These are phyloP conservation scores for Sideroxylon spinosum DNA, from an alignment of 179 eudicot species.

Conservation along the genomic window DNA sequence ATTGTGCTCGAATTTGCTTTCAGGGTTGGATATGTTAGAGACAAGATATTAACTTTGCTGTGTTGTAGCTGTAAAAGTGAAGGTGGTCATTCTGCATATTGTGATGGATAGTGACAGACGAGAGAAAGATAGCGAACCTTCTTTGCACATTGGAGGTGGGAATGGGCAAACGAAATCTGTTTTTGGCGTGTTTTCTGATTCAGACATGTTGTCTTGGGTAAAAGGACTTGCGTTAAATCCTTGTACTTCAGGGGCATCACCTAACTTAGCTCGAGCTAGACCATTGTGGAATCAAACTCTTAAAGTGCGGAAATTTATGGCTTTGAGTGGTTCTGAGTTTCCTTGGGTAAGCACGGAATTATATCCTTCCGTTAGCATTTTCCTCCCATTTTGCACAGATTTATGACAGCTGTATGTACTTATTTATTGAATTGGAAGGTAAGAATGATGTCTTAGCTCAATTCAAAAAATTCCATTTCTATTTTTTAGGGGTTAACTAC, in stretches of 20 bases:
- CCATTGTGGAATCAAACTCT: constrained; percentile 28
- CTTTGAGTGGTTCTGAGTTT: constrained; percentile 19
- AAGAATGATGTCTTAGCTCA: too few relatives aligned
- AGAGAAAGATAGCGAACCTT: constrained; percentile 8
- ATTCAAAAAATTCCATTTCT: too few relatives aligned
- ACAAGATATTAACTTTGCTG: too few relatives aligned
- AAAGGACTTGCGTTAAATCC: constrained; percentile 30
- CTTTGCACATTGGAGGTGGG: constrained; percentile 3
- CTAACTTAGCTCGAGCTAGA: background rate
- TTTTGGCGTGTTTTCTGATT: constrained; percentile 28
- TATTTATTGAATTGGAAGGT: too few relatives aligned
- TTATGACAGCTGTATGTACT: background rate
- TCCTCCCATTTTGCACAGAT: background rate
- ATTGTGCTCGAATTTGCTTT: background rate
- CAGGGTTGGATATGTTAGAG: constrained; percentile 10
- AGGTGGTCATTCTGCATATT: background rate
- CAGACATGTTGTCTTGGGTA: constrained; percentile 24
- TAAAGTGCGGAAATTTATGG: constrained; percentile 24
- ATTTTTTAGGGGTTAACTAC: too few relatives aligned
- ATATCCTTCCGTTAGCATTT: background rate
- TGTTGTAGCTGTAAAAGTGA: constrained; percentile 6
- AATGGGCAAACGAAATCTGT: constrained; percentile 13
- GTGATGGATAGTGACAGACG: background rate
- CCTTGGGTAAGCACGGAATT: constrained; percentile 26
- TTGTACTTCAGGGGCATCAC: constrained; percentile 12